Conservation (phyloP, 805 yeast species). For the Wilhelminamyces savonicus region DNA sequence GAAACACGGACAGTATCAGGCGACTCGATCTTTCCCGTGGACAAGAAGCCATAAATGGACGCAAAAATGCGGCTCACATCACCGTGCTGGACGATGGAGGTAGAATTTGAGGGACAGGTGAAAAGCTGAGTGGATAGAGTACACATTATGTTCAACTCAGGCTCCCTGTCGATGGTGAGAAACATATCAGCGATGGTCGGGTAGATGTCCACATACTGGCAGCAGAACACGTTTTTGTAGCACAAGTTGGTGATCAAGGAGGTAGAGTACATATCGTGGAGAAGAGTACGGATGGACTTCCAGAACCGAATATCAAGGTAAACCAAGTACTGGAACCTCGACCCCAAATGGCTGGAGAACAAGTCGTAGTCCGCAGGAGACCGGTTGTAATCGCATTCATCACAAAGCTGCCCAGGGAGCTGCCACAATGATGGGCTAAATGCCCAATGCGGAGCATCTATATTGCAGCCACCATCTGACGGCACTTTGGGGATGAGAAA, state of each 20-base stretch:
- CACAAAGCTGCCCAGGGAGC: constrained; percentile 33
- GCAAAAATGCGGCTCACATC: constrained; percentile 59
- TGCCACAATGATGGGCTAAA: constrained; percentile 41
- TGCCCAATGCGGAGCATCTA: constrained; percentile 28
- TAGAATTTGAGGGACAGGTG: constrained; percentile 81
- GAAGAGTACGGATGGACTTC: constrained; percentile 49
- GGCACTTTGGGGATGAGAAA: constrained; percentile 30
- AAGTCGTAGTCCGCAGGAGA: constrained; percentile 19
- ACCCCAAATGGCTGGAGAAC: constrained; percentile 31
- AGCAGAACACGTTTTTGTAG: constrained; percentile 56
- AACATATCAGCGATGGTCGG: constrained; percentile 69
- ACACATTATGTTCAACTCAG: constrained; percentile 70
- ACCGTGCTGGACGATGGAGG: constrained; percentile 55
- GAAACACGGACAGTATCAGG: constrained; percentile 36
- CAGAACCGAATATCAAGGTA: constrained; percentile 69
- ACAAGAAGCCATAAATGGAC: constrained; percentile 55
- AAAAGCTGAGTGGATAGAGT: constrained; percentile 79
- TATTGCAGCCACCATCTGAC: constrained; percentile 2
- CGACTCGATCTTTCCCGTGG: constrained; percentile 43
- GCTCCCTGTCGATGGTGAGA: constrained; percentile 75
- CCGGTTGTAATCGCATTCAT: constrained; percentile 43
- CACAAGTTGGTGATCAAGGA: constrained; percentile 55
- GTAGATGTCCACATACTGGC: constrained; percentile 79
- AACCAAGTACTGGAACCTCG: constrained; percentile 53
- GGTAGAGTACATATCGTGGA: constrained; percentile 62